A percentile compares a stretch with the other conserved stretches of the same genome.
Conservation (phyloP, 2,329 filamentous ascomycete species). For the Chaetomiaceae sp. region DNA sequence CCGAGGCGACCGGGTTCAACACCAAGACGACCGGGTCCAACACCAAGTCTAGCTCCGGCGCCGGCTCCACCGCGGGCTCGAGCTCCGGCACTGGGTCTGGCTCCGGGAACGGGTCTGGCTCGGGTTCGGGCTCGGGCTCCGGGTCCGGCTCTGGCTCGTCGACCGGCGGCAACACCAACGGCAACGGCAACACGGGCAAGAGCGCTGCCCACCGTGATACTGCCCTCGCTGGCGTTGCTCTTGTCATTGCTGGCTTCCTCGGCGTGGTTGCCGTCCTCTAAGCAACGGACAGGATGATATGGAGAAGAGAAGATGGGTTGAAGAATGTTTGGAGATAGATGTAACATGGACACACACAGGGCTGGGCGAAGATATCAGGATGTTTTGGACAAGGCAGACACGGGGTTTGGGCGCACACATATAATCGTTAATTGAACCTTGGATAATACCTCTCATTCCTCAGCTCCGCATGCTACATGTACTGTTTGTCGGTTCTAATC, state of each 20-base stretch:
- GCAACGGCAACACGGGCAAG: neutral
- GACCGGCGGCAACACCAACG: neutral
- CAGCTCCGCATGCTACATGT: no score
- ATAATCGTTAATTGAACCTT: no score
- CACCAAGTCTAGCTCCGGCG: no score
- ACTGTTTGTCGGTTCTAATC: no score
- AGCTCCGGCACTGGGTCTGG: neutral
- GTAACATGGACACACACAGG: no score
- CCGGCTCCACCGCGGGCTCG: neutral
- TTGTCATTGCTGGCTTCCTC: conserved; percentile 27
- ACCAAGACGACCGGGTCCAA: neutral
- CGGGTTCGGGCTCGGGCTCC: neutral
- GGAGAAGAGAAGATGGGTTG: no score
- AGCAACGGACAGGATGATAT: neutral
- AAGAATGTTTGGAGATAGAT: no score
- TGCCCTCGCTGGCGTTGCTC: conserved; percentile 22
- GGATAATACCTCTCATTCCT: no score
- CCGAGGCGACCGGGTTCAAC: no score
- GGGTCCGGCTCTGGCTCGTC: neutral
- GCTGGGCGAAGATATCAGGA: no score
- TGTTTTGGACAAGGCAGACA: no score
- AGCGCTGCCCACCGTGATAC: conserved; percentile 25
- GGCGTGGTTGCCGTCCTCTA: conserved; percentile 27
- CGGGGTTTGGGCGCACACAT: no score
- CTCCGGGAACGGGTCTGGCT: neutral